phyloP scores from a whole-genome alignment of 352 stramenopile species.

The Phytophthora pluvialis region DNA sequence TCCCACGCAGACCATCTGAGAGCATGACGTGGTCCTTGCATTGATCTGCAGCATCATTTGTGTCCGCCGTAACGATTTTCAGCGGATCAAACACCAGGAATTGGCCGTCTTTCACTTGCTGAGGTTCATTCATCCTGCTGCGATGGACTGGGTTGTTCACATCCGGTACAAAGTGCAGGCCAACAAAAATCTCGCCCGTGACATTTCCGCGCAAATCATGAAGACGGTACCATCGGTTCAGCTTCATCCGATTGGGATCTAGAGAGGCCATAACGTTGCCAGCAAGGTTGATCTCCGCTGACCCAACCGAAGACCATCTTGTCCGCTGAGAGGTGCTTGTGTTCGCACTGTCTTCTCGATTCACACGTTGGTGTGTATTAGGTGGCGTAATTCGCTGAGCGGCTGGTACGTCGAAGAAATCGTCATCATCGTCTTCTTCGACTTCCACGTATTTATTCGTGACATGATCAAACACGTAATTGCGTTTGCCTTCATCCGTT shows the following conservation, averaged over 20 bases:
- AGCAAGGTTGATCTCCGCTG: slow-evolving; percentile 85
- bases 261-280: slow-evolving; percentile 85
- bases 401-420: slow-evolving; percentile 38
- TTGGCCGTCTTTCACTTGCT: slow-evolving; percentile 83
- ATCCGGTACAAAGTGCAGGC: slow-evolving; percentile 79
- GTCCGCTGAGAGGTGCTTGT: slow-evolving; percentile 46
- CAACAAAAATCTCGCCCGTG: slow-evolving; percentile 87
- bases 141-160: slow-evolving; percentile 24
- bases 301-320: slow-evolving; percentile 81
- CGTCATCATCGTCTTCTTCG: slow-evolving; percentile 67
- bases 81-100: slow-evolving; percentile 90
- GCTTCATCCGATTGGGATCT: slow-evolving; percentile 61
- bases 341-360: slow-evolving; percentile 60
- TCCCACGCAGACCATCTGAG: slow-evolving; percentile 75
- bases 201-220: slow-evolving; percentile 79
- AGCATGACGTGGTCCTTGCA: slow-evolving; percentile 75
- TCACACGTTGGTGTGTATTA: slow-evolving; percentile 26
- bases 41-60: slow-evolving; percentile 37
- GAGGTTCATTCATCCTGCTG: slow-evolving; percentile 56
- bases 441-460: slow-evolving; percentile 89
- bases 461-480: slow-evolving; percentile 88
- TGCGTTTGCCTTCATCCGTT: slow-evolving; percentile 72
- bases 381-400: slow-evolving; percentile 30
- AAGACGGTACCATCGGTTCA: slow-evolving; percentile 87
- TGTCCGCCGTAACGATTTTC: slow-evolving; percentile 71